Conservation (phyloP, 1,139 yeast genomes). For the Blastobotrys raffinosifermentans region DNA sequence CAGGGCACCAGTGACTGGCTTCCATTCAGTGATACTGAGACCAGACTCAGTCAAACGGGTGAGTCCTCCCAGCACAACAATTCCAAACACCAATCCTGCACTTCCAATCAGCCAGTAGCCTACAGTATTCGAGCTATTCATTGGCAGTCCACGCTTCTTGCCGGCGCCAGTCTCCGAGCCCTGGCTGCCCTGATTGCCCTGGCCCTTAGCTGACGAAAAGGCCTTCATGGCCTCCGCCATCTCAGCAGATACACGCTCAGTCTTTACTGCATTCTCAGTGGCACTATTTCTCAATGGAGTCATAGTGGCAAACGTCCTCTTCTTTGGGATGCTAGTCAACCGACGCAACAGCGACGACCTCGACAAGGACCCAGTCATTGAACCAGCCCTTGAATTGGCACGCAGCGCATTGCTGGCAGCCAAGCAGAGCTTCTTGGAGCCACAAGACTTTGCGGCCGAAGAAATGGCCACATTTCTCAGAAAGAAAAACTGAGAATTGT, state of each 20-base stretch:
- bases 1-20: constrained; percentile 89
- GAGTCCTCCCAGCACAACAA: constrained; percentile 93
- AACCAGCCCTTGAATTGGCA: no score
- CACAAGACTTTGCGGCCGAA: constrained; percentile 26
- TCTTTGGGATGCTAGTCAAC: constrained; percentile 2
- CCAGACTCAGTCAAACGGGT: constrained; percentile 96
- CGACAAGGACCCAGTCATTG: background rate
- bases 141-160: constrained; percentile 19
- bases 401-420: constrained; percentile 4
- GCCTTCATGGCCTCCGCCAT: constrained; percentile 13
- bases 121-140: constrained; percentile 38
- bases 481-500: constrained; percentile 34
- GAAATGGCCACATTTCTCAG: constrained; percentile 25
- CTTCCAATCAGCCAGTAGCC: constrained; percentile 93
- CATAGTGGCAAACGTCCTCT: background rate
- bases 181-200: constrained; percentile 12
- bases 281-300: background rate
- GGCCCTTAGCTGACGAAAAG: no score
- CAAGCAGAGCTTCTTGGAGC: constrained; percentile 19
- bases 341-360: background rate
- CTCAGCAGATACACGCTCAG: constrained; percentile 8
- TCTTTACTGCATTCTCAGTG: background rate
- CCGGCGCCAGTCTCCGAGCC: constrained; percentile 2
- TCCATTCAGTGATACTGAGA: constrained; percentile 95
- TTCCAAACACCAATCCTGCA: constrained; percentile 86